Conservation (phyloP, 2,329 filamentous ascomycete genomes). For the Gnomoniopsis smithogilvyi region DNA sequence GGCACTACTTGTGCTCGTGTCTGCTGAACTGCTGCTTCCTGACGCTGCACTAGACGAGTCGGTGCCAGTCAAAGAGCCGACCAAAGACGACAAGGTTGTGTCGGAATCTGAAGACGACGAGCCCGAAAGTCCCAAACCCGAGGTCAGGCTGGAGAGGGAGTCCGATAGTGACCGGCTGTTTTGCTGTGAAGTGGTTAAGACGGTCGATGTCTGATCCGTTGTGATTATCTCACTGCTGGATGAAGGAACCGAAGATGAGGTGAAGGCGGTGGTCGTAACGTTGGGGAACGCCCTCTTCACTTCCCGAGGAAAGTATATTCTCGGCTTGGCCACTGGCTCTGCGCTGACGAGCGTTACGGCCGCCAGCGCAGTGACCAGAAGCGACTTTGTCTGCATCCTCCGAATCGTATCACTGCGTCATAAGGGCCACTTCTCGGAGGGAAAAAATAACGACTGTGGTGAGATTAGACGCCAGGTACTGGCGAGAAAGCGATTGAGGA, state of each 20-base stretch:
- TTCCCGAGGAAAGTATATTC: constrained; percentile 56
- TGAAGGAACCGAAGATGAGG: constrained; percentile 22
- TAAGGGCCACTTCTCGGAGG: constrained; percentile 5
- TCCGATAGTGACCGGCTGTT: constrained; percentile 9
- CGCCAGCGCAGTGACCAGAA: constrained; percentile 47
- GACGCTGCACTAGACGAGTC: not conserved
- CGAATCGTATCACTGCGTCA: constrained; percentile 14
- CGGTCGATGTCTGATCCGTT: constrained; percentile 8
- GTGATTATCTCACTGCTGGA: constrained; percentile 18
- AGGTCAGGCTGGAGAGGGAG: constrained; percentile 2
- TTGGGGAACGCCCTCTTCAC: constrained; percentile 51
- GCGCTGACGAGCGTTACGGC: constrained; percentile 43
- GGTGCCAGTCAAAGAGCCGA: not conserved
- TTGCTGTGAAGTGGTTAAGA: not conserved
- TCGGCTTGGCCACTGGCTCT: constrained; percentile 39
- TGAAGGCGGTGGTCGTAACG: constrained; percentile 34
- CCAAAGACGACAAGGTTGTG: not conserved
- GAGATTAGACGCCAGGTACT: constrained; percentile 1
- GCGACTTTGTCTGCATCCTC: constrained; percentile 49
- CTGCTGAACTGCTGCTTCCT: not conserved
- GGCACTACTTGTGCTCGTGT: not conserved
- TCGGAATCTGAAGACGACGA: not conserved
- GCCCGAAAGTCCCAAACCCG: not conserved
- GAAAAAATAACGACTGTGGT: not conserved
- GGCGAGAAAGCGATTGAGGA: constrained; percentile 4